Evolutionary conservation across 352 stramenopile species (phyloP), one percentile per base, ranked within the genome.

Genomic region (Pythium aphanidermatum): DNA sequence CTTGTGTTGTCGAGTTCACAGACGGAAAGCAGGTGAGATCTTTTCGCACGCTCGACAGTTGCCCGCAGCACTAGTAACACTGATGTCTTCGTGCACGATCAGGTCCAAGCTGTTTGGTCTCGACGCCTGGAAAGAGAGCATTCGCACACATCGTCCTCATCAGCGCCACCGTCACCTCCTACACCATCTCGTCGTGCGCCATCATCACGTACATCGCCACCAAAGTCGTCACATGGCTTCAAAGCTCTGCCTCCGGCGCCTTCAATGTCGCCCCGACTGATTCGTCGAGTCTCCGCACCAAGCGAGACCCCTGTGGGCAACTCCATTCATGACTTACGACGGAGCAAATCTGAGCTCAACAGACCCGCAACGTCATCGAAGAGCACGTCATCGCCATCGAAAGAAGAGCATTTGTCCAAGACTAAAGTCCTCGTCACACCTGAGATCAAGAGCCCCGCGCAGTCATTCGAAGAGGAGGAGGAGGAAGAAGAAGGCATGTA

Each of bases 61-160:
- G n/a, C n/a, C n/a, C n/a, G n/a, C n/a, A n/a, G n/a, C n/a, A n/a
- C n/a, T n/a, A n/a, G 8, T 34, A 4, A 24, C 21, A 29, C 16
- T 32, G 2, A 24, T n/a, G 32, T 21, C 10, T 29, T 17, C 11
- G 7, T 24, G n/a, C 28, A 33, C 28, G 14, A 33, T 10, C 52
- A 83, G 70, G 65, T 82, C 3, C 71, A 87, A 41, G 65, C 74
- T 8, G 72, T 84, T 16, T 87, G 74, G 74, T 66, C 74, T 31
- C 81, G 74, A 49, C 61, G 70, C 47, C 48, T 67, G 4, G 70
- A 77, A 32, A 63, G 65, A 17, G 63, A 62, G n/a, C 65, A 82
- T 25, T 47, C 16, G 21, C 17, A 20, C 35, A 40, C 43, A 10
- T 48, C 32, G 11, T 39, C 27, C 6, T 26, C 43, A 10, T 31